Evolutionary conservation across 2,329 filamentous ascomycete species (phyloP), one percentile per base, ranked within the genome.

Genomic region (Ustilaginoidea virens): DNA sequence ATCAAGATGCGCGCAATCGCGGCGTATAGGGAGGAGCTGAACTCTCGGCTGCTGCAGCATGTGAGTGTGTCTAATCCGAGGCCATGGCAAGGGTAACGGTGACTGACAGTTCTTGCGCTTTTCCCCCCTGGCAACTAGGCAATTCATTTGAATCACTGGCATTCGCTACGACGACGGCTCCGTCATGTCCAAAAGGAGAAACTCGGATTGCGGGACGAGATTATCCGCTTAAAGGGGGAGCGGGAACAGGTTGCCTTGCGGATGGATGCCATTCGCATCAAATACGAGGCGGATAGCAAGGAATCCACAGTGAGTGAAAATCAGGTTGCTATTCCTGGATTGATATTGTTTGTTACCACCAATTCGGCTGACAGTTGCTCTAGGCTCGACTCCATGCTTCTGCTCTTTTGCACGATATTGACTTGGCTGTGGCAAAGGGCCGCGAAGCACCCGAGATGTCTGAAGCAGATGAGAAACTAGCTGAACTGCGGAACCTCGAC

Each of bases 241-340:
- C 56, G 69, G 29, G 69, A 76, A 39, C 63, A 75, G 37, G 63
- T 77, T 6, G 69, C 65, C 5, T 47, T 77, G 12, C 63, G 61
- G 23, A 74, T 73, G 59, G 73, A 78, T 36, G 67, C 68, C 6
- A 55, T 75, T n/a, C 58, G 73, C 25, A 60, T 61, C 20, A 64
- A 61, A 39, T 70, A 77, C 32, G 69, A 75, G 35, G 58, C 52
- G 3, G 63, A 68, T 17, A 64, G 55, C 29, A 60, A 58, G 35
- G 55, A 63, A 32, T 58, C 63, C 30, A 50, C 65, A 47, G 69
- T 70, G 47, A 36, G 60, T 47, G 20, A 14, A 10, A 10, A 10
- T n/a, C n/a, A n/a, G n/a, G n/a, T n/a, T n/a, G n/a, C n/a, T n/a
- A n/a, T n/a, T n/a, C n/a, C n/a, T n/a, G n/a, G n/a, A n/a, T n/a